These are phyloP conservation scores for Coniosporium apollinis DNA, from an alignment of 495 filamentous ascomycete genomes.

Conservation along the genomic window DNA sequence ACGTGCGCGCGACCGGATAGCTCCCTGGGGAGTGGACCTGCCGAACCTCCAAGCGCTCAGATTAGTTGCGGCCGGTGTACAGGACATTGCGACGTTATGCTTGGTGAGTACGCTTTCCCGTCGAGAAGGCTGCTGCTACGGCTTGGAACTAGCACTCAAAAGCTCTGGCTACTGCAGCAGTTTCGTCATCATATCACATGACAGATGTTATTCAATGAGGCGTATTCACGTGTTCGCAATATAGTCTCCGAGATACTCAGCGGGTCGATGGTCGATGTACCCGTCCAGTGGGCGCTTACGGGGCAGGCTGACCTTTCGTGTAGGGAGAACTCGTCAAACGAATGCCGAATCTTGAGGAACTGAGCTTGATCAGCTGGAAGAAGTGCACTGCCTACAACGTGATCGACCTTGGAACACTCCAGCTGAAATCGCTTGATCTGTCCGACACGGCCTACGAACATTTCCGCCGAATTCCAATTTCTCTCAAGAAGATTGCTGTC, in stretches of 20 bases:
- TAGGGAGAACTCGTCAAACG: neutral
- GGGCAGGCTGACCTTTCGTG: too few species aligned
- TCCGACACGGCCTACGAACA: neutral
- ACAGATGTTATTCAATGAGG: too few species aligned
- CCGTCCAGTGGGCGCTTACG: too few species aligned
- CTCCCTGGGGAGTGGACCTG: neutral
- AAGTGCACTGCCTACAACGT: neutral
- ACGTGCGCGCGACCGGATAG: neutral
- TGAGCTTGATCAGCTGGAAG: constrained; percentile 1
- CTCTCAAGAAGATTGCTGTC: neutral
- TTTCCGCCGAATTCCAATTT: neutral
- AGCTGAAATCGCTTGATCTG: constrained; percentile 1
- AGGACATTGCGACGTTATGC: too few species aligned
- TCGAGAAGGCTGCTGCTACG: too few species aligned
- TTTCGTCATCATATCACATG: too few species aligned
- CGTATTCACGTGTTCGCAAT: too few species aligned
- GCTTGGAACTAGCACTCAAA: neutral
- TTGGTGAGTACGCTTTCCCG: too few species aligned
- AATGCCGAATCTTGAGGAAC: neutral
- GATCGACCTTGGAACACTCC: neutral
- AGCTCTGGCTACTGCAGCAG: neutral
- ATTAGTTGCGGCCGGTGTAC: neutral
- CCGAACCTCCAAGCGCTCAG: neutral
- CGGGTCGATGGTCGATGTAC: neutral
- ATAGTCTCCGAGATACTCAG: too few species aligned